phyloP scores from a whole-genome alignment of 2,329 filamentous ascomycete genomes.

The Myriangium duriaei region DNA sequence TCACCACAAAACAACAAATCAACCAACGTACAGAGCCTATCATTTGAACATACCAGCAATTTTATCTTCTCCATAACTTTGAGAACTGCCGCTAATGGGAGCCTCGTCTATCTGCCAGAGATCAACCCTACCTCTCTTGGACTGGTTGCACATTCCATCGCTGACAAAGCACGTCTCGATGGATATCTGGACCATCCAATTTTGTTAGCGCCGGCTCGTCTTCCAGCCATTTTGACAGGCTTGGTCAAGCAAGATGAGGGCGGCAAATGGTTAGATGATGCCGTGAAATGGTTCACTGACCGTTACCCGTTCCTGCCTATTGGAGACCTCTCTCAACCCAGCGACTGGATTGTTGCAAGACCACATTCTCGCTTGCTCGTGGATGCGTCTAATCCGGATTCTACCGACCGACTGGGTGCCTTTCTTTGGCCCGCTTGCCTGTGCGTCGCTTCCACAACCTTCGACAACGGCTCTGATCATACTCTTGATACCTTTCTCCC shows the following conservation, averaged over 20 bases:
- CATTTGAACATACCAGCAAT: background rate
- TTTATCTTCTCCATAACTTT: background rate
- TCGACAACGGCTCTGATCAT: background rate
- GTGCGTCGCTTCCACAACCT: background rate
- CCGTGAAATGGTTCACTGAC: conserved; percentile 1
- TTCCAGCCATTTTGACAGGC: background rate
- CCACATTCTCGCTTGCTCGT: conserved; percentile 3
- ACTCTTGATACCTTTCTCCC: background rate
- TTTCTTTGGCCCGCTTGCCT: conserved; percentile 4
- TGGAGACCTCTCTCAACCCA: background rate
- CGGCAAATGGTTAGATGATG: background rate
- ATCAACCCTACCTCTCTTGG: background rate
- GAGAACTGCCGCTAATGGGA: background rate
- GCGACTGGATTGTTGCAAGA: conserved; percentile 7
- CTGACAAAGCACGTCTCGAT: background rate
- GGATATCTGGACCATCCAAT: background rate
- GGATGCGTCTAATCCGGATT: background rate
- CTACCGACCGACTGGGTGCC: background rate
- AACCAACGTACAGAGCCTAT: background rate
- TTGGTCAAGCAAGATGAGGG: background rate
- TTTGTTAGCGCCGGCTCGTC: background rate
- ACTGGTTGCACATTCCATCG: background rate
- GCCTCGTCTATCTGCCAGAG: background rate
- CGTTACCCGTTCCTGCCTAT: conserved; percentile 2
- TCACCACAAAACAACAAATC: background rate